Evolutionary conservation across 2,329 filamentous ascomycete genomes (phyloP), one percentile per base, ranked within the genome.

Genomic region (Aspergillus clavatus): DNA sequence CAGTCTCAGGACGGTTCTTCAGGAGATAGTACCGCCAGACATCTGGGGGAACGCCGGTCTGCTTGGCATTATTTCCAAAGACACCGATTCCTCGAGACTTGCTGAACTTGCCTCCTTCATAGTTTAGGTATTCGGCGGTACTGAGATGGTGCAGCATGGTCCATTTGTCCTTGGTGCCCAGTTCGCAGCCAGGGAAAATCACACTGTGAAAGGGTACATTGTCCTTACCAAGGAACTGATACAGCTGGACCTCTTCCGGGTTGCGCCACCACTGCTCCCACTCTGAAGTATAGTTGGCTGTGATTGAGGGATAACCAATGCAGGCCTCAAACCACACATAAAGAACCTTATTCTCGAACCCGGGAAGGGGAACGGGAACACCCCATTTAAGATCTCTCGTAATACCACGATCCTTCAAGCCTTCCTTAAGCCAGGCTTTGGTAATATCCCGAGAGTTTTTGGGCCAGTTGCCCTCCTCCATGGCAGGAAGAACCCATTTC

Each of bases 191-290:
- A 1, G 91, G 91, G 76, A 95, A 96, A 62, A 95, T 89, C 60
- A 95, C 87, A 36, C 86, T 87, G 72, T 95, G 89, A 75, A 91
- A 93, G 5, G 82, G 82, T 12, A 88, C 86, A 55, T 91, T 90
- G 67, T 91, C 87, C 67, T 95, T 96, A 71, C 90, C 90, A 81
- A 95, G 87, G 76, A 96, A 94, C 72, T 96, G 90, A 68, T 93
- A 95, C 10, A 96, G 79, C 62, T 85, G 80, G 38, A 96, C 89
- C 26, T 95, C 78, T 36, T 95, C 84, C 0, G 89, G 88, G 66
- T 94, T 86, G 62, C 86, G 83, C 90, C 90, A 96, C 90, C 90
- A 96, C 62, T 87, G 79, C 72, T 95, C 83, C 90, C 90, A 96
- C 51, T 94, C 59, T 36, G 83, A 78, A 4, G 89, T 95, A 67